Percentiles rank a stretch among this genome's conserved stretches.
phyloP scores from a whole-genome alignment of 2,329 filamentous ascomycete genomes.

The Cordyceps farinosa region DNA sequence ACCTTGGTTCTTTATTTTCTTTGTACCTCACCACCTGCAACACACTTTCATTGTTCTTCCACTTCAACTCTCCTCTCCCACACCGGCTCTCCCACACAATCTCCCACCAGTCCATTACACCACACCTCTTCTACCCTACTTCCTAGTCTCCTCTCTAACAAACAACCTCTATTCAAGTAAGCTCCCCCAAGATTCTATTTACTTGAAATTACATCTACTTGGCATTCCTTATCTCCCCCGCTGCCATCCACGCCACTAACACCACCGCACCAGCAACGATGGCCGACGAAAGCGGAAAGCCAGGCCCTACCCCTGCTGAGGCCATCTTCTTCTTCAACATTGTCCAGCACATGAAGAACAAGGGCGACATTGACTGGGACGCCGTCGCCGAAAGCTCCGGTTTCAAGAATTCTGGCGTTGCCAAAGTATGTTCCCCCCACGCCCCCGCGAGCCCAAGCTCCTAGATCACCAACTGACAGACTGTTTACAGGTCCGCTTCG shows the following conservation, averaged over 20 bases:
- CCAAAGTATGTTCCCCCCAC: constrained; percentile 35
- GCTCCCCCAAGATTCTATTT: neutral
- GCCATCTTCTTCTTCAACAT: constrained; percentile 44
- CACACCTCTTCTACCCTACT: neutral
- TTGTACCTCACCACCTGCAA: neutral
- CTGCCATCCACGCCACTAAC: neutral
- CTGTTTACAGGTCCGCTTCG: constrained; percentile 40
- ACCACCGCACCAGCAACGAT: constrained; percentile 23
- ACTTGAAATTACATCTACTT: neutral
- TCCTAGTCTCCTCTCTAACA: neutral
- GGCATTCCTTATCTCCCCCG: neutral
- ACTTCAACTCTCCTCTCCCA: neutral
- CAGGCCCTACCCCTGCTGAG: constrained; percentile 39
- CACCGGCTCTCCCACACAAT: neutral
- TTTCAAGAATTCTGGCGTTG: constrained; percentile 45
- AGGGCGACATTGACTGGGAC: constrained; percentile 47
- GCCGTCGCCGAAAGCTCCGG: constrained; percentile 39
- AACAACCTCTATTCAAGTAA: neutral
- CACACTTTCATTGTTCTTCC: neutral
- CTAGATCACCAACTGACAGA: neutral
- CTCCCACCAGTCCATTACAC: too few species aligned
- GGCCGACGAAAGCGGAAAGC: constrained; percentile 29
- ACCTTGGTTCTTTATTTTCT: too few species aligned
- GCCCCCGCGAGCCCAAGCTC: neutral
- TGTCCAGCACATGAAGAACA: constrained; percentile 41